Conservation (phyloP, 2,329 filamentous ascomycete species). For the Colletotrichum sp. region DNA sequence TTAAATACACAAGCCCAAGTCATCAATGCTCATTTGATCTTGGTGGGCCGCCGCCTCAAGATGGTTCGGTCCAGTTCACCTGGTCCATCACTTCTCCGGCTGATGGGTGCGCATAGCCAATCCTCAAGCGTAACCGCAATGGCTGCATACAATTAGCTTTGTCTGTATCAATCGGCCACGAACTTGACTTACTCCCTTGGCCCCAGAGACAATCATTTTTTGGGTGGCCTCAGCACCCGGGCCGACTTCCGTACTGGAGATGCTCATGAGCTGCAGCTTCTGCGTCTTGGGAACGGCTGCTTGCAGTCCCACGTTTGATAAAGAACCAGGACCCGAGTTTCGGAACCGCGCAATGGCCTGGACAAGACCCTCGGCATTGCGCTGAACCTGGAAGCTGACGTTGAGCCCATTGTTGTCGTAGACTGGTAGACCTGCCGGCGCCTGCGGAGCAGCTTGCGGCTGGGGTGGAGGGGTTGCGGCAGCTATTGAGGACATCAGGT, state of each 20-base stretch:
- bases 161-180: neutral
- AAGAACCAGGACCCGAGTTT: constrained; percentile 71
- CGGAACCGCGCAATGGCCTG: constrained; percentile 86
- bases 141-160: constrained; percentile 55
- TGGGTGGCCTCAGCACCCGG: constrained; percentile 86
- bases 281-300: constrained; percentile 97
- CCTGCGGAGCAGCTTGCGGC: constrained; percentile 38
- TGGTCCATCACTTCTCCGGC: constrained; percentile 82
- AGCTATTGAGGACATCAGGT: constrained; percentile 53
- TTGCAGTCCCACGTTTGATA: constrained; percentile 83
- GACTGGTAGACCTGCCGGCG: constrained; percentile 67
- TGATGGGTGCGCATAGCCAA: constrained; percentile 77
- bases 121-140: constrained; percentile 83
- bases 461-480: constrained; percentile 37
- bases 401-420: constrained; percentile 88
- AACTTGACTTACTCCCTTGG: constrained; percentile 79
- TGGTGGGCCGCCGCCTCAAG: constrained; percentile 25
- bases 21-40: neutral
- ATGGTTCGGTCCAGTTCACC: constrained; percentile 93
- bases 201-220: constrained; percentile 84
- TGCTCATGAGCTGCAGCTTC: constrained; percentile 89
- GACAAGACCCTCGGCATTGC: constrained; percentile 78
- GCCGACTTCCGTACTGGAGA: constrained; percentile 79
- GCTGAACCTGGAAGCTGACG: constrained; percentile 82
- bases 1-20: constrained; percentile 6